These are phyloP conservation scores for Avena atlantica DNA, from an alignment of 176 grass and related monocot genomes.

Conservation along the genomic window DNA sequence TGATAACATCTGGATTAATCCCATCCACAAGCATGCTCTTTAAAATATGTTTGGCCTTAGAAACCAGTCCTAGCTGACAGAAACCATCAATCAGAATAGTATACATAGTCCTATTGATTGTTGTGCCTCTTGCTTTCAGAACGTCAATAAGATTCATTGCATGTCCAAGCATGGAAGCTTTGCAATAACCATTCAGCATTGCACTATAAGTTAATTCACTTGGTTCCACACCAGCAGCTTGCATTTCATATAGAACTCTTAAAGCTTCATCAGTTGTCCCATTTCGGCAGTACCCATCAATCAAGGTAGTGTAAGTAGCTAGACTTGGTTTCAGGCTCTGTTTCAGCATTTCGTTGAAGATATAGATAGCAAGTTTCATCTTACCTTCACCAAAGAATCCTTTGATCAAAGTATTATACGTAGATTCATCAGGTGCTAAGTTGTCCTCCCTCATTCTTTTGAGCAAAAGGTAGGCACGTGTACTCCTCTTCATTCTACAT, in stretches of 20 bases:
- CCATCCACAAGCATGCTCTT: conserved; percentile 58
- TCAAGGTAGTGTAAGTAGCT: conserved; percentile 73
- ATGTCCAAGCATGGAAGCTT: conserved; percentile 56
- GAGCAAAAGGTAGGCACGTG: conserved; percentile 68
- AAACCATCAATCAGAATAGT: conserved; percentile 82
- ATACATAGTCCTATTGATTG: conserved; percentile 61
- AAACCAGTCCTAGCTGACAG: conserved; percentile 53
- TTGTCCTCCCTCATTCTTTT: conserved; percentile 67
- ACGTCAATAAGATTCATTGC: conserved; percentile 58
- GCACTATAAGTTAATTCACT: conserved; percentile 68
- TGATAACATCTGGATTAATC: conserved; percentile 66
- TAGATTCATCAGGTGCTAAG: conserved; percentile 64
- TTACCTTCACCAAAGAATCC: conserved; percentile 73
- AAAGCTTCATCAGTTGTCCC: conserved; percentile 56
- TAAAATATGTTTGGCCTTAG: conserved; percentile 58
- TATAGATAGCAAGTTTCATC: conserved; percentile 53
- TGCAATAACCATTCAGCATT: conserved; percentile 78
- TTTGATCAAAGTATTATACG: conserved; percentile 84
- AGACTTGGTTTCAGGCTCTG: conserved; percentile 54
- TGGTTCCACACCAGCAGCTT: conserved; percentile 52
- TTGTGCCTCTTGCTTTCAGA: conserved; percentile 51
- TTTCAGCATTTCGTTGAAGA: conserved; percentile 66
- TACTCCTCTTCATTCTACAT: conserved; percentile 64
- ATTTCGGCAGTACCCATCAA: conserved; percentile 73
- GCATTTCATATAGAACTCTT: conserved; percentile 64